Base-by-base conservation (phyloP, 805 yeast genomes). In the Candida parachauliodes region DNA sequence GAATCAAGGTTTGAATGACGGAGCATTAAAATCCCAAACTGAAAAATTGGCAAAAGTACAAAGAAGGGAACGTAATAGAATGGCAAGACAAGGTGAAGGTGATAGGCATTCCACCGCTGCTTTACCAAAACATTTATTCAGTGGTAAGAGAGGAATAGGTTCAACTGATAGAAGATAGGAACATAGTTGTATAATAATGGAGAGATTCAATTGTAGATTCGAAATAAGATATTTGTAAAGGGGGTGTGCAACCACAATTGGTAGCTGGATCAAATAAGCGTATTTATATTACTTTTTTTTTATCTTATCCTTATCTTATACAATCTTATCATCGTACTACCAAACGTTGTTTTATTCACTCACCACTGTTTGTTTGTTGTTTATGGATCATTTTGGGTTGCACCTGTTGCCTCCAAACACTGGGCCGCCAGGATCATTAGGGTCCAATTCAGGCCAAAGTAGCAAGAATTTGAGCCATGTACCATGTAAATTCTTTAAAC, bases 81-180 rank as follows among this genome's bases (percentile, higher is more conserved):
- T 73, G 56, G 96, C 97, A 29, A 81, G 95, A 66, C 84, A 80
- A 49, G 96, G 98, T 71, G 99, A 93, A 71, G 84, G 86, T 57
- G 99, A 93, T 68, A 82, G 98, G 66, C 95, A 88, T 62, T 72
- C 79, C 41, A 77, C 88, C 38, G 93, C 85, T 36, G 70, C 86
- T 45, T 65, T 86, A 69, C 96, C 97, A 47, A 91, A 89, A 73
- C 98, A 93, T 69, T 74, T 93, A 76, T 85, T 83, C 72, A 70
- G 88, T 54, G 99, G 99, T 69, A 93, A 93, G 77, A 81, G 98
- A 70, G 95, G 97, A 72, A 80, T 79, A 55, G 97, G 97, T 63
- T 83, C 83, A 63, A 81, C 88, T 47, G 95, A 88, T 63, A 77
- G 85, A 68, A 91, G 98, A 74, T 87, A 72, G 54, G 4, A 3